A percentile compares a stretch with the other conserved stretches of the same genome.
phyloP scores from a whole-genome alignment of 108 stramenopile species.

The Conticribra guillardii region DNA sequence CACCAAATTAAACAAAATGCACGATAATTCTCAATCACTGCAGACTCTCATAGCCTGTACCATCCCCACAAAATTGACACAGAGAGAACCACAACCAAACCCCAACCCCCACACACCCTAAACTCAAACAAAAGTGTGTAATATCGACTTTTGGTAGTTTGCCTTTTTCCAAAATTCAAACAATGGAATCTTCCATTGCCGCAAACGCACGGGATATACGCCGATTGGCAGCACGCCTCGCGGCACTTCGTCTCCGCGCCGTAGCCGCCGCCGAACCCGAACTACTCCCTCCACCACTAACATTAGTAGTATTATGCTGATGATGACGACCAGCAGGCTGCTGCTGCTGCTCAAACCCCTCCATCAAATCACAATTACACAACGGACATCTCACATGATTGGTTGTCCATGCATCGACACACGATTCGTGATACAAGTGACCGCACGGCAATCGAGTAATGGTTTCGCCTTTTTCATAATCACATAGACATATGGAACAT shows the following conservation, averaged over 20 bases:
- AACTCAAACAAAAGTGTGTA: background rate
- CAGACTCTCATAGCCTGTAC: no score
- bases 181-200: conserved; percentile 42
- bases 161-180: conserved; percentile 11
- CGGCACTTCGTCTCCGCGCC: conserved; percentile 19
- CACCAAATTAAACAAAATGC: no score
- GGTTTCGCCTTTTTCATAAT: conserved; percentile 82
- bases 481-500: conserved; percentile 88
- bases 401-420: conserved; percentile 76
- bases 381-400: conserved; percentile 84
- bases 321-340: conserved; percentile 18
- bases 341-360: conserved; percentile 37
- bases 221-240: background rate
- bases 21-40: no score
- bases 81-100: no score
- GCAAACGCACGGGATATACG: conserved; percentile 15
- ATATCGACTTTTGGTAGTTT: no score
- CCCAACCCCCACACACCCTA: no score
- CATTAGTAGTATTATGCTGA: conserved; percentile 17
- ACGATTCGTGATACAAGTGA: conserved; percentile 85
- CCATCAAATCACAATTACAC: conserved; percentile 84
- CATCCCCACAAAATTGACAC: no score
- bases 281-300: conserved; percentile 42
- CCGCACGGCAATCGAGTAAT: conserved; percentile 71
- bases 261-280: conserved; percentile 6